These are phyloP conservation scores for Carex sylvatica DNA, from an alignment of 202 grass and related monocot species.

Conservation along the genomic window DNA sequence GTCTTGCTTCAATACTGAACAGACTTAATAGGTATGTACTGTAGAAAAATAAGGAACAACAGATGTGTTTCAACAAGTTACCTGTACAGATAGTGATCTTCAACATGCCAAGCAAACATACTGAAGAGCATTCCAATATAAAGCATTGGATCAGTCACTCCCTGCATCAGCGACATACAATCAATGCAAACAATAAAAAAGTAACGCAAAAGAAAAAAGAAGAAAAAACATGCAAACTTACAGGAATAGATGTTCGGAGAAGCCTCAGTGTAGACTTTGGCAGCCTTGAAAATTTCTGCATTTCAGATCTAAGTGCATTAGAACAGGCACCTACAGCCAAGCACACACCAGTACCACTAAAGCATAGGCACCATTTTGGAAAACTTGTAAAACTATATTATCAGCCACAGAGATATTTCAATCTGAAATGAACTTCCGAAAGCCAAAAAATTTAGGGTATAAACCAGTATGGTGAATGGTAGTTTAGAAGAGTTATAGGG, in stretches of 20 bases:
- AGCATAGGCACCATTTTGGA: neutral
- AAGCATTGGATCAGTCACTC: slow-evolving; percentile 98
- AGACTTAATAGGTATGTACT: neutral
- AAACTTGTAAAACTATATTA: neutral
- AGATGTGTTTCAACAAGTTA: slow-evolving; percentile 15
- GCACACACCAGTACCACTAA: neutral
- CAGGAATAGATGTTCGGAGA: slow-evolving; percentile 68
- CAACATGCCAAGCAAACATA: slow-evolving; percentile 99
- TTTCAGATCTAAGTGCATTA: neutral
- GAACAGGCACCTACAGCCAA: neutral
- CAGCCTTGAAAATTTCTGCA: slow-evolving; percentile 80
- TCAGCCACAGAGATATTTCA: neutral
- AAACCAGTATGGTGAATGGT: neutral
- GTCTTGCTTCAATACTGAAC: neutral
- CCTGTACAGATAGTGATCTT: slow-evolving; percentile 99
- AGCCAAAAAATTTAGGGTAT: neutral
- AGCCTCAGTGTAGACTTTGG: slow-evolving; percentile 72
- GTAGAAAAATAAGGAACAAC: neutral
- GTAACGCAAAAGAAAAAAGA: neutral
- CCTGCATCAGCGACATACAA: slow-evolving; percentile 46
- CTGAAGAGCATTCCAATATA: slow-evolving; percentile 99
- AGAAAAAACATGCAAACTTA: slow-evolving; percentile 36
- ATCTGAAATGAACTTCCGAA: neutral
- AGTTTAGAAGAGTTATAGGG: neutral
- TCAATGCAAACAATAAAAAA: slow-evolving; percentile 23